Evolutionary conservation across 2,329 filamentous ascomycete genomes (phyloP).

Genomic region (Plectosphaerella cucumerina): DNA sequence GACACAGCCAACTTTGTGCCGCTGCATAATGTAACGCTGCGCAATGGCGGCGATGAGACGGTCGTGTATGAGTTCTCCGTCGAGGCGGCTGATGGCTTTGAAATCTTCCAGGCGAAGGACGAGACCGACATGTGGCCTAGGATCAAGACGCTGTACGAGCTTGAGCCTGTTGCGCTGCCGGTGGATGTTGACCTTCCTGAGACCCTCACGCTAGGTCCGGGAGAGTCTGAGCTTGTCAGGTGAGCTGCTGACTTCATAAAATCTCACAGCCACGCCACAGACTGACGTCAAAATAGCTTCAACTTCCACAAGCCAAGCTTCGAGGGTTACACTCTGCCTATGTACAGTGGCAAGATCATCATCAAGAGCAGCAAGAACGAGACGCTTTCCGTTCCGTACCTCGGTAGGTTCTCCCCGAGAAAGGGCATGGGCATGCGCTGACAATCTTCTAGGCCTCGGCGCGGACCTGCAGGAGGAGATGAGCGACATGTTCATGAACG

Average conservation of each 20-base stretch:
- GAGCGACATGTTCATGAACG: not conserved
- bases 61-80: not conserved
- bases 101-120: not conserved
- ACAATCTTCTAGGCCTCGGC: not conserved
- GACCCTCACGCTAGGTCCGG: not conserved
- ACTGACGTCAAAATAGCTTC: not conserved
- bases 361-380: not conserved
- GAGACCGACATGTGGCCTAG: not conserved
- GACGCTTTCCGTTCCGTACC: not conserved
- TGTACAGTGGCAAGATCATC: conserved; percentile 2
- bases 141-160: not conserved
- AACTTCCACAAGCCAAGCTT: not conserved
- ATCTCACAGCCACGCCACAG: too few relatives aligned
- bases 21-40: not conserved
- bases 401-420: not conserved
- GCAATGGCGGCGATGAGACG: not conserved
- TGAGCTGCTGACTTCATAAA: not conserved
- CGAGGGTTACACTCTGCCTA: not conserved
- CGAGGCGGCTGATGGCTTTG: not conserved
- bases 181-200: not conserved
- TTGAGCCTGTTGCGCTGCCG: not conserved
- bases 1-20: not conserved
- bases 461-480: not conserved
- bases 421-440: not conserved
- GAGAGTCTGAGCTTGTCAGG: conserved; percentile 4